phyloP scores from a whole-genome alignment of 225 moss, liverwort and hornwort genomes.

The Rhytidiadelphus loreus region DNA sequence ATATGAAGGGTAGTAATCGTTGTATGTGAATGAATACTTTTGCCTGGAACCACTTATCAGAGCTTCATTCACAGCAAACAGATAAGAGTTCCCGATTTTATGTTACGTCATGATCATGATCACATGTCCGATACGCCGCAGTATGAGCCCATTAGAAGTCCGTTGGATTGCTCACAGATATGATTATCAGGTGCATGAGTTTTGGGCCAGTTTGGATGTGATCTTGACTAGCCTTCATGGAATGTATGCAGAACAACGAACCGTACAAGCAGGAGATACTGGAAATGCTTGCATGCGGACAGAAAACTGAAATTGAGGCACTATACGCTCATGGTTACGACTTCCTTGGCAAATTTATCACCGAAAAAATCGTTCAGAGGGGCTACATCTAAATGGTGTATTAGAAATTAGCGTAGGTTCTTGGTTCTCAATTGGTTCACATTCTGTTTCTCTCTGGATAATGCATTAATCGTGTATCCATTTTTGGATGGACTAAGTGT shows the following conservation, averaged over 20 bases:
- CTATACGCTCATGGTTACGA: conserved; percentile 61
- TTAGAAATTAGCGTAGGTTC: not conserved
- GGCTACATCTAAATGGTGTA: conserved; percentile 44
- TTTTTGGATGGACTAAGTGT: not conserved
- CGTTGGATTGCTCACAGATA: not conserved
- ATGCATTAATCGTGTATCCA: not conserved
- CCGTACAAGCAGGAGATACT: conserved; percentile 48
- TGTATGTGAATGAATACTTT: not conserved
- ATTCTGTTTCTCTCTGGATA: not conserved
- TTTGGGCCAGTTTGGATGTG: not conserved
- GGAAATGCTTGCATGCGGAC: conserved; percentile 48
- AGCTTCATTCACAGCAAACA: not conserved
- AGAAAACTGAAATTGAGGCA: conserved; percentile 74
- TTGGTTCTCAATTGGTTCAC: not conserved
- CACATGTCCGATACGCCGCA: not conserved
- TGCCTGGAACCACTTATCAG: not conserved
- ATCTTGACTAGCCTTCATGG: not conserved
- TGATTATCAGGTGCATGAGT: not conserved
- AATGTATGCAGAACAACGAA: conserved; percentile 42
- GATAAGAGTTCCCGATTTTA: not conserved
- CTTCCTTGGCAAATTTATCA: conserved; percentile 57
- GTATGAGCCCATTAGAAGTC: not conserved
- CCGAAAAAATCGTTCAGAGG: conserved; percentile 47
- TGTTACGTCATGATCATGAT: not conserved
- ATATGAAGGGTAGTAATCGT: not conserved